Evolutionary conservation across 805 yeast species (phyloP).

Genomic region (Starmerella floris): DNA sequence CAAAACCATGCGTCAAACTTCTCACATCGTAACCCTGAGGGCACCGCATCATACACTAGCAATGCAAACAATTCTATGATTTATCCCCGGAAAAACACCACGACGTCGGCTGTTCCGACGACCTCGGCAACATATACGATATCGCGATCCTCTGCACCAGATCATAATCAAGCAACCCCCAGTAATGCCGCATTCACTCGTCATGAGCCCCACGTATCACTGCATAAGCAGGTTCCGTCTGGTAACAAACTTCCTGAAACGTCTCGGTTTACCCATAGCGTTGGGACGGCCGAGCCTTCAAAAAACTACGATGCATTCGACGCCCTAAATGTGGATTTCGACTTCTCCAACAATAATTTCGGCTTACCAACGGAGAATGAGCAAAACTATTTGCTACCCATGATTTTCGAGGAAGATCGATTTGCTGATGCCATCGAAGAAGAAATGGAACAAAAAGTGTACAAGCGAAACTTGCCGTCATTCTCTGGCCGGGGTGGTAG

Average conservation of each 20-base stretch:
- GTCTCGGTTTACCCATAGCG: too few relatives aligned
- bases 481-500: not conserved
- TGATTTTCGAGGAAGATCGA: slow-evolving; percentile 31
- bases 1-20: too few relatives aligned
- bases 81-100: not conserved
- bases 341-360: not conserved
- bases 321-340: slow-evolving; percentile 1
- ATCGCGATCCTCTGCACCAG: too few relatives aligned
- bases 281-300: not conserved
- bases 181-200: too few relatives aligned
- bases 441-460: slow-evolving; percentile 24
- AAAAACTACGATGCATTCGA: not conserved
- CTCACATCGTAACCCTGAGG: too few relatives aligned
- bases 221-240: too few relatives aligned
- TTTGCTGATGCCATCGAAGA: slow-evolving; percentile 31
- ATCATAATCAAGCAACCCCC: too few relatives aligned
- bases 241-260: too few relatives aligned
- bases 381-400: slow-evolving; percentile 25
- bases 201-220: too few relatives aligned
- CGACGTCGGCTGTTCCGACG: not conserved
- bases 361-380: not conserved
- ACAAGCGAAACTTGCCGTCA: slow-evolving; percentile 11
- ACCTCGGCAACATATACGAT: not conserved
- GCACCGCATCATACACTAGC: too few relatives aligned
- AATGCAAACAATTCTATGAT: not conserved